These are phyloP conservation scores for Coemansia sp. DNA, from an alignment of 192 early-diverging fungal species.

Conservation along the genomic window DNA sequence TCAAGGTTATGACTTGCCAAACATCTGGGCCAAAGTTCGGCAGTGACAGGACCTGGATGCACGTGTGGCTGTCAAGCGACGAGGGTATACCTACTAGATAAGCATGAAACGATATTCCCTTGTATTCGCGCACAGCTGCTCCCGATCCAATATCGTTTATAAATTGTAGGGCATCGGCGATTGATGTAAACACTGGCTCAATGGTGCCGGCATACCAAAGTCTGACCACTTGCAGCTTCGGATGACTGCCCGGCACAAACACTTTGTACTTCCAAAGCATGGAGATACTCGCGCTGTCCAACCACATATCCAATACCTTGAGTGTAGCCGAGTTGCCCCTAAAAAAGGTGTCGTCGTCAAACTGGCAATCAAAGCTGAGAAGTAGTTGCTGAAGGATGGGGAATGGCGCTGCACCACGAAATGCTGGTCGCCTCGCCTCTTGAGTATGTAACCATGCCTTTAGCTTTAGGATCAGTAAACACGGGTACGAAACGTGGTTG, in stretches of 20 bases:
- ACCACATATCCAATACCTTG: neutral
- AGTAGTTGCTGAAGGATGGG: neutral
- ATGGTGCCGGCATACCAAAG: too few species aligned
- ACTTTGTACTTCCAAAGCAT: neutral
- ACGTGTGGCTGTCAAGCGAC: too few species aligned
- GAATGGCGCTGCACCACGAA: neutral
- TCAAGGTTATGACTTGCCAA: too few species aligned
- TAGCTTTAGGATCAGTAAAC: neutral
- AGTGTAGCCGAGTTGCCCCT: neutral
- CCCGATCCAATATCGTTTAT: too few species aligned
- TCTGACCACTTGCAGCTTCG: too few species aligned
- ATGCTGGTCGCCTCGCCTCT: neutral
- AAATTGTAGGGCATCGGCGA: too few species aligned
- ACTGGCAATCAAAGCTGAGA: neutral
- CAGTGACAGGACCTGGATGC: too few species aligned
- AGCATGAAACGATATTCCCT: too few species aligned
- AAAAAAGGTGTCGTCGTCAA: neutral
- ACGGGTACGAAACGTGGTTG: neutral
- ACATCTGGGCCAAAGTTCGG: too few species aligned
- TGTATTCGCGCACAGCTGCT: too few species aligned
- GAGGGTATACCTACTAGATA: too few species aligned
- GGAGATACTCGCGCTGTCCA: neutral
- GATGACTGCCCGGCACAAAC: neutral
- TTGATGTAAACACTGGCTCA: too few species aligned
- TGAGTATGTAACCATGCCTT: neutral